Percentiles rank a stretch among this genome's conserved stretches.
These are phyloP conservation scores for Vaccinium myrtillus DNA, from an alignment of 148 eudicot genomes.

Conservation along the genomic window DNA sequence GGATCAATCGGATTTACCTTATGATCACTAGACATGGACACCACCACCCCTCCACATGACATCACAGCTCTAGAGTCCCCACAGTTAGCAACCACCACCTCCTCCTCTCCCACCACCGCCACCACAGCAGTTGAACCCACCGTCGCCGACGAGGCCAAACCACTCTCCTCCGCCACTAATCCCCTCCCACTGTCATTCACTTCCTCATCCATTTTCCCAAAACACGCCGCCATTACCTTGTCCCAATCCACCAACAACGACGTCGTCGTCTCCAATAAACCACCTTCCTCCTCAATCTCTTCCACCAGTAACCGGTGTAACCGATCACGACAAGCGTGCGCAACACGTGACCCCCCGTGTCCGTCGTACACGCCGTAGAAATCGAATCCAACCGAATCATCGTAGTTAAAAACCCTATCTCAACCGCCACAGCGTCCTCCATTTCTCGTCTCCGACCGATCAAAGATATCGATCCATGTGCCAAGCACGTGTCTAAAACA, in stretches of 20 bases:
- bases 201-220: conserved; percentile 56
- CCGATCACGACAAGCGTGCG: conserved; percentile 48
- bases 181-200: conserved; percentile 26
- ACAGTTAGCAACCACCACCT: conserved; percentile 70
- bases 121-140: conserved; percentile 71
- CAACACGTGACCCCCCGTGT: conserved; percentile 62
- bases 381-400: conserved; percentile 27
- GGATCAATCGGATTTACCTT: conserved; percentile 52
- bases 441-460: conserved; percentile 65
- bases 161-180: conserved; percentile 2
- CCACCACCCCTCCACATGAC: conserved; percentile 44
- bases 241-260: conserved; percentile 45
- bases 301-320: conserved; percentile 36
- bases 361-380: conserved; percentile 72
- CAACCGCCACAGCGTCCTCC: conserved; percentile 58
- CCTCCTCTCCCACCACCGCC: conserved; percentile 59
- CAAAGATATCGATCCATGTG: conserved; percentile 45
- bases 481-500: conserved; percentile 16
- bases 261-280: neutral
- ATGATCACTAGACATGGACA: conserved; percentile 64
- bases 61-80: conserved; percentile 82
- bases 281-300: conserved; percentile 25
- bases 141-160: conserved; percentile 34
- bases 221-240: conserved; percentile 44
- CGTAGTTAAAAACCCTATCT: conserved; percentile 23